Conservation (phyloP, 148 eudicot species). For the Rheum nobile region DNA sequence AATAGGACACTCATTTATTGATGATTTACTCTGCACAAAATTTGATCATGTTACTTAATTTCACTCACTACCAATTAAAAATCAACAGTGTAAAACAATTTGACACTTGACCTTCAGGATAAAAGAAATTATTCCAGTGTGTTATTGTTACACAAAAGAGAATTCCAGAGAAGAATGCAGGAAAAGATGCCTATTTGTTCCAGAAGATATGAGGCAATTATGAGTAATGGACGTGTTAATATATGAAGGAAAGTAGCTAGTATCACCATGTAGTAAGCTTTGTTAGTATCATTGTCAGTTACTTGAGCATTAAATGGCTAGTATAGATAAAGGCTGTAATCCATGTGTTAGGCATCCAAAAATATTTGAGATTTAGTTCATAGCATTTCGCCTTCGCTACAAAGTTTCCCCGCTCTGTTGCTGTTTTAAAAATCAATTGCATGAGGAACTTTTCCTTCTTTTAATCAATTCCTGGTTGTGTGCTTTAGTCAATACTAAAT, state of each 20-base stretch:
- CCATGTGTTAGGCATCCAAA: not conserved
- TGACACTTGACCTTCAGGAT: not conserved
- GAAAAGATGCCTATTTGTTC: not conserved
- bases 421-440: not conserved
- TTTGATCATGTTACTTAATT: not conserved
- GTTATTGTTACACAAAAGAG: not conserved
- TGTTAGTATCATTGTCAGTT: too few species aligned
- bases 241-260: not conserved
- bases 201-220: not conserved
- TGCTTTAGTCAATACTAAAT: not conserved
- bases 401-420: not conserved
- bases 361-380: not conserved
- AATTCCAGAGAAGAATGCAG: not conserved
- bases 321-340: too few species aligned
- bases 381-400: not conserved
- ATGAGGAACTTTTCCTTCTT: too few species aligned
- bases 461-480: not conserved
- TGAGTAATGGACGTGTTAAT: not conserved
- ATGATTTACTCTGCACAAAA: conserved; percentile 40
- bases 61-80: not conserved
- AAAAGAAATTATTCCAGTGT: not conserved
- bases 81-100: not conserved
- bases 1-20: conserved; percentile 64
- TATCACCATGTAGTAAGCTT: not conserved
- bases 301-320: too few species aligned